Base-by-base conservation (phyloP, 805 yeast genomes). In the Candida ponderosae region DNA sequence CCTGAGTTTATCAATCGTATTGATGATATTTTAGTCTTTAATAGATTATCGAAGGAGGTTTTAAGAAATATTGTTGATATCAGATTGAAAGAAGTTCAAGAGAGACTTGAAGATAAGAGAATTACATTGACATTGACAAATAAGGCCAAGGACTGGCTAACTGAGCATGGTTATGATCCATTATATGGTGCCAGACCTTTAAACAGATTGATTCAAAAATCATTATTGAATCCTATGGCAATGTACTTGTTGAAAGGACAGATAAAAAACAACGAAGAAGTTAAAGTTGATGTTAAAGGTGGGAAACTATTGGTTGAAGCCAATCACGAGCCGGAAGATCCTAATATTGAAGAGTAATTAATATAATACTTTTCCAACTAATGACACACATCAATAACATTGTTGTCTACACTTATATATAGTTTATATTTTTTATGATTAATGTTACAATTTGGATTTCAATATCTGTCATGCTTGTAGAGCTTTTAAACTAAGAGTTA, bases 1-100 rank as follows among this genome's bases (percentile, higher is more conserved):
- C 98, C 98, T 0, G 98, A 93, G 60, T 93, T 93, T 51, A 72
- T 93, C 56, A 93, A 93, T 59, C 79, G 98, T 57, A 73, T 93
- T 49, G 97, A 93, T 54, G 97, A 93, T 45, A 77, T 87, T n/a
- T 67, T 93, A 15, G 88, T 93, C 3, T 93, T 93, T 70, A 93
- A 93, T 66, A 76, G 96, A 53, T 68, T 93, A 19, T 82, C 96
- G 3, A 84, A 81, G 54, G 55, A 60, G 2, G 85, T 94, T 1
- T 68, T 93, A 46, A 67, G 81, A 45, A 74, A 73, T 34, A 93
- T 93, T 47, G 90, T 93, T 36, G 90, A 89, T 42, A 80, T 93
- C 44, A 73, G 98, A 45, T 65, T 93, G 31, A 60, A 64, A 18
- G 98, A 93, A 57, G 79, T 93, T 23, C 84, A 79, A 47, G 85